These are phyloP conservation scores for Aspergillus ellipticus DNA, from an alignment of 495 filamentous ascomycete species.

Conservation along the genomic window DNA sequence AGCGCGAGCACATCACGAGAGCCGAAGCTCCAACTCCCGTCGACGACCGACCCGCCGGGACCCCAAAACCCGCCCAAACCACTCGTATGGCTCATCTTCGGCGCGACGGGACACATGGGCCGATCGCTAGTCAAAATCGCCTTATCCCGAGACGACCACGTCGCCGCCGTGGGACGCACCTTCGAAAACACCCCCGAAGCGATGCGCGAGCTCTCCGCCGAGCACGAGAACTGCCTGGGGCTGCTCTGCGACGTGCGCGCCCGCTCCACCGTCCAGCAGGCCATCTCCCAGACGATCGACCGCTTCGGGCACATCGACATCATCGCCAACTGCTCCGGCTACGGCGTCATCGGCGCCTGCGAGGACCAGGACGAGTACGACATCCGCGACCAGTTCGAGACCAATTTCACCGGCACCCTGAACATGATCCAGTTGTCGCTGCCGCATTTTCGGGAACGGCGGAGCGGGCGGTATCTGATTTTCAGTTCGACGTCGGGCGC, in stretches of 20 bases:
- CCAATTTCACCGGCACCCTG: slow-evolving; percentile 90
- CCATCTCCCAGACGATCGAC: slow-evolving; percentile 62
- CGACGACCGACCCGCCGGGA: slow-evolving; percentile 77
- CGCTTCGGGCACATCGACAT: slow-evolving; percentile 82
- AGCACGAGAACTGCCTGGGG: slow-evolving; percentile 63
- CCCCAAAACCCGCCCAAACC: slow-evolving; percentile 67
- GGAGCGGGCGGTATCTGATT: slow-evolving; percentile 79
- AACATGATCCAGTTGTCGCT: slow-evolving; percentile 89
- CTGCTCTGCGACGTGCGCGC: slow-evolving; percentile 87
- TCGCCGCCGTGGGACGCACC: slow-evolving; percentile 82
- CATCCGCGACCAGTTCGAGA: slow-evolving; percentile 93
- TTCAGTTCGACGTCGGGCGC: slow-evolving; percentile 90
- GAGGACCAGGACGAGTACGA: slow-evolving; percentile 97
- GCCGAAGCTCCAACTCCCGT: slow-evolving; percentile 57
- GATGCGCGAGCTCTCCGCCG: slow-evolving; percentile 56
- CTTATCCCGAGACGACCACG: slow-evolving; percentile 79
- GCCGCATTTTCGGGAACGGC: slow-evolving; percentile 77
- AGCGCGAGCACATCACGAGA: slow-evolving; percentile 30
- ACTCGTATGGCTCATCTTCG: slow-evolving; percentile 87
- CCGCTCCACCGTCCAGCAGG: slow-evolving; percentile 67
- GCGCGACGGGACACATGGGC: slow-evolving; percentile 93
- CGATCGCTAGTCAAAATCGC: slow-evolving; percentile 80
- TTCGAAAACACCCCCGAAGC: slow-evolving; percentile 70
- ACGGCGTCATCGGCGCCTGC: slow-evolving; percentile 91
- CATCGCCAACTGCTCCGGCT: slow-evolving; percentile 86